phyloP scores from a whole-genome alignment of 306 rosid species.

The Medicago arabica region DNA sequence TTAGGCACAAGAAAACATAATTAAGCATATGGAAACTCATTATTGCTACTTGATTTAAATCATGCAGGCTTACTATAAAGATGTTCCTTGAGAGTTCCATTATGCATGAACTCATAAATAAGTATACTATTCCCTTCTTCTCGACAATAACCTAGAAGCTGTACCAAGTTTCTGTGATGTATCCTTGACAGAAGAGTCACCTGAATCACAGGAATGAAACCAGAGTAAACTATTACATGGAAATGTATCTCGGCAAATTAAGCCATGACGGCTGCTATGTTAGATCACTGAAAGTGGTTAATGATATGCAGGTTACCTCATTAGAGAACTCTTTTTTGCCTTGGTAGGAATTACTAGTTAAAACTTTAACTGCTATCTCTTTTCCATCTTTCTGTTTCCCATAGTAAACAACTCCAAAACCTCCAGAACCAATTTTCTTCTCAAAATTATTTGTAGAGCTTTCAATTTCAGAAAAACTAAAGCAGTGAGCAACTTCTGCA shows the following conservation, averaged over 20 bases:
- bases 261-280: background rate
- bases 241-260: background rate
- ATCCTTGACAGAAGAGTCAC: constrained; percentile 95
- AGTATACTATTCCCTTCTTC: constrained; percentile 84
- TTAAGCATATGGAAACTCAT: constrained; percentile 37
- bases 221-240: constrained; percentile 4
- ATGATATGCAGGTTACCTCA: constrained; percentile 63
- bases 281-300: constrained; percentile 34
- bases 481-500: constrained; percentile 84
- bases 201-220: constrained; percentile 50
- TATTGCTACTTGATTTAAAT: constrained; percentile 33
- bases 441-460: constrained; percentile 77
- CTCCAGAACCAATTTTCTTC: constrained; percentile 90
- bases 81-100: constrained; percentile 99
- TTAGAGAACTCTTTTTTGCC: constrained; percentile 96
- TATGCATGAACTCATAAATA: constrained; percentile 95
- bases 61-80: constrained; percentile 72
- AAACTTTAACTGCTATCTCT: constrained; percentile 95
- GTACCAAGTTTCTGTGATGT: constrained; percentile 95
- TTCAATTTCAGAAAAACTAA: constrained; percentile 69
- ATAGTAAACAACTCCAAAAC: constrained; percentile 91
- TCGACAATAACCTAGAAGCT: constrained; percentile 89
- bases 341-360: constrained; percentile 81
- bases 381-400: constrained; percentile 77
- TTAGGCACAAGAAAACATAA: constrained; percentile 13